Base-by-base conservation (phyloP, 1,284 basidiomycete species). In the Neonothopanus nambi region DNA sequence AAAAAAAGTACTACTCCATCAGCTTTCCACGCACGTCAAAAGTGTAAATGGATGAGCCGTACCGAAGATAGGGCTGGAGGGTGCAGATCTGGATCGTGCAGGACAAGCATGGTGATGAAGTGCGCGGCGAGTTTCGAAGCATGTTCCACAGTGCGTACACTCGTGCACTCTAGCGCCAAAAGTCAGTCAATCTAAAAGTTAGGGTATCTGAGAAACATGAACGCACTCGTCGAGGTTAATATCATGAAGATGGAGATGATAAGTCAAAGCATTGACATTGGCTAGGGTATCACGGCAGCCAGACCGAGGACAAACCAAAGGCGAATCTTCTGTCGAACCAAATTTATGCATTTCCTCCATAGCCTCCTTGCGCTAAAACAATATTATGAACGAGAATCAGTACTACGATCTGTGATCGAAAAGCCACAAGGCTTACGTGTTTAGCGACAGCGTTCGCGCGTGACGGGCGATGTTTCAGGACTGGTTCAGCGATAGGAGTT, bases 181-280 rank as follows among this genome's bases (percentile, higher is more conserved):
- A n/a, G n/a, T n/a, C n/a, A n/a, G n/a, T n/a, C n/a, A n/a, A n/a
- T n/a, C n/a, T n/a, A n/a, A n/a, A n/a, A n/a, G n/a, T n/a, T 48
- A 23, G 33, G 23, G 8, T 30, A 26, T 33, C 18, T 18, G 23
- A 28, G 43, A 23, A 37, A 20, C 11, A 55, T 33, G 49, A 46
- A 61, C 51, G 8, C 48, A 54, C 51, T 46, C 44, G 15, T 49
- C 36, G 48, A 75, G 73, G 35, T 73, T 67, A 41, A 84, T 74
- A 59, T 81, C 76, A 63, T 87, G 84, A 23, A 86, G 77, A 57
- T 83, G 79, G 37, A 86, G 67, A 61, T 87, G 84, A 58, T 71
- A 78, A 50, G 76, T 74, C 47, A 87, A 72, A 40, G 77, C 76
- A 56, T 73, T 70, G 43, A 78, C 71, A 48, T 73, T 71, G 9